These are phyloP conservation scores for Boletus insuetus DNA, from an alignment of 768 basidiomycete species.

Conservation along the genomic window DNA sequence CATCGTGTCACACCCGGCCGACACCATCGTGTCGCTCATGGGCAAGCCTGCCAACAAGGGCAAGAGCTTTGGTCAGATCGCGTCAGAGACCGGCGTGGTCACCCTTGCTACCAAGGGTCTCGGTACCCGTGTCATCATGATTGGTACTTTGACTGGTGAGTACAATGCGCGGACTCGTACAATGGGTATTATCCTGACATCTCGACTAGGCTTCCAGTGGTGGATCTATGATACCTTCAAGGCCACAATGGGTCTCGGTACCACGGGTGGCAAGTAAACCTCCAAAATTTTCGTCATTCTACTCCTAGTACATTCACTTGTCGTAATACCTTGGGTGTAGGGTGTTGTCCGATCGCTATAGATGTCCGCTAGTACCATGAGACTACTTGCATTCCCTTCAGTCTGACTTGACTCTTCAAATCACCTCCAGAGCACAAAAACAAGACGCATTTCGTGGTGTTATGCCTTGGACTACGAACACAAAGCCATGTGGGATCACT, in stretches of 20 bases:
- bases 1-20: conserved; percentile 94
- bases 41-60: conserved; percentile 87
- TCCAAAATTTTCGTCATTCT: neutral
- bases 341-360: neutral
- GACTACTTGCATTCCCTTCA: neutral
- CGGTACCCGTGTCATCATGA: conserved; percentile 84
- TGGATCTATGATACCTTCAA: conserved; percentile 94
- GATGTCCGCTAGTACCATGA: neutral
- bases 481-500: no score
- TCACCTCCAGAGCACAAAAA: no score
- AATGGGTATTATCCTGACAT: neutral
- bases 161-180: neutral
- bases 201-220: conserved; percentile 75
- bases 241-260: conserved; percentile 78
- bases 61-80: conserved; percentile 70
- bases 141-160: conserved; percentile 54
- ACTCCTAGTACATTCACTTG: neutral
- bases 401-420: no score
- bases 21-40: conserved; percentile 89
- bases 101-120: conserved; percentile 81
- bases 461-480: no score
- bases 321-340: neutral
- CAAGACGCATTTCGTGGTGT: no score
- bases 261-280: conserved; percentile 81
- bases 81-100: conserved; percentile 63